Conservation (phyloP, 164 flowering plant species). For the Paratinospora sagittata region DNA sequence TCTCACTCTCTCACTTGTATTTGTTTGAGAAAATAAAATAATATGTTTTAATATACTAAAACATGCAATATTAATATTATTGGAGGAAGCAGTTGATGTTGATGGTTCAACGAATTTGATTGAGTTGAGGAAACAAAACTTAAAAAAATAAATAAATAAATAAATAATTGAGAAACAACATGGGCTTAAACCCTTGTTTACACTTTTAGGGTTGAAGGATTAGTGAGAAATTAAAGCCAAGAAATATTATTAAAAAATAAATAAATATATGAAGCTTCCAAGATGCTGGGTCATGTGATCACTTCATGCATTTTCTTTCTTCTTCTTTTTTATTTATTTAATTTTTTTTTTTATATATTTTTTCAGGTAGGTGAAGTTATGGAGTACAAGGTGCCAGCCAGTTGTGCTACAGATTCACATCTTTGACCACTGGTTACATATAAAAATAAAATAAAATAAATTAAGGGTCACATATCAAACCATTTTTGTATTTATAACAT, state of each 20-base stretch:
- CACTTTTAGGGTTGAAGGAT: conserved; percentile 6
- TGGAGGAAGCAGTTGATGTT: neutral
- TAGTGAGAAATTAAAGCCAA: neutral
- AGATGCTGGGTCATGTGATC: conserved; percentile 9
- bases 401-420: neutral
- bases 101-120: neutral
- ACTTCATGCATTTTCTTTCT: neutral
- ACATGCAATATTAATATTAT: too few species aligned
- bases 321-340: neutral
- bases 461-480: neutral
- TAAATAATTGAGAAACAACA: neutral
- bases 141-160: neutral
- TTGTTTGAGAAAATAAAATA: neutral
- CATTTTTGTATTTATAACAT: neutral
- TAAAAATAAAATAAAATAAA: neutral
- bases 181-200: conserved; percentile 7
- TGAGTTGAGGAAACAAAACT: neutral
- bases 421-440: neutral
- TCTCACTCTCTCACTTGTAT: too few species aligned
- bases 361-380: neutral
- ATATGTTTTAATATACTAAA: too few species aligned
- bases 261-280: conserved; percentile 1
- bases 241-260: neutral
- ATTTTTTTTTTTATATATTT: neutral
- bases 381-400: neutral